Base-by-base conservation (phyloP, 1,139 yeast species). In the Debaryomyces sp. region DNA sequence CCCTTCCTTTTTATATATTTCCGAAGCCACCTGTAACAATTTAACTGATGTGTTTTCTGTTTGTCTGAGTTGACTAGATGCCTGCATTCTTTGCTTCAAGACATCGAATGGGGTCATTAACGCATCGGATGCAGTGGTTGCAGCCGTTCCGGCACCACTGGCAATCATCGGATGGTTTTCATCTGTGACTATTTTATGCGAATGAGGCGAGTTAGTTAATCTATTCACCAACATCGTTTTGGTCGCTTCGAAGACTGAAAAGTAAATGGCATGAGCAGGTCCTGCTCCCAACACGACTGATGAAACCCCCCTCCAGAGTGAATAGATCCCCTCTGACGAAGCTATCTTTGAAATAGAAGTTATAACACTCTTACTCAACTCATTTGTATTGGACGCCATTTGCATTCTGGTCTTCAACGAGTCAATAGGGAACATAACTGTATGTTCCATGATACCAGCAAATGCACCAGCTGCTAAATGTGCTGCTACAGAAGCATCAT, bases 21-120 rank as follows among this genome's bases (percentile, higher is more conserved):
- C 57, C 39, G 64, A 56, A 6, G 82, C 81, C 24, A 76, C 67
- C 48, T 66, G 66, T 45, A 71, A 57, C 40, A 76, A 67, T 47
- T 62, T 63, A 45, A 60, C 60, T 17, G 73, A 60, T 10, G 44
- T 35, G n/a, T 29, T 54, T 15, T 27, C 41, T 8, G 34, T 5
- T 21, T 13, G 43, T 22, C 26, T 46, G 13, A 17, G 23, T 13
- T 33, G 36, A n/a, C 48, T 51, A 34, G 55, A 52, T 49, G 72
- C 77, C 60, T 76, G 81, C 80, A 76, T 76, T 62, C 80, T 63
- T 59, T 94, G 99, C 66, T 94, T 94, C 54, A 95, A 77, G 37
- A 94, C 96, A 63, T 94, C 99, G 64, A 94, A 94, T 21, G 99
- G 99, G 53, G 96, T 94, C 98, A 94, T 92, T 57, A 95, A 77